Conservation (phyloP, 1,284 basidiomycete genomes). For the Cryptococcus jaspeensis region DNA sequence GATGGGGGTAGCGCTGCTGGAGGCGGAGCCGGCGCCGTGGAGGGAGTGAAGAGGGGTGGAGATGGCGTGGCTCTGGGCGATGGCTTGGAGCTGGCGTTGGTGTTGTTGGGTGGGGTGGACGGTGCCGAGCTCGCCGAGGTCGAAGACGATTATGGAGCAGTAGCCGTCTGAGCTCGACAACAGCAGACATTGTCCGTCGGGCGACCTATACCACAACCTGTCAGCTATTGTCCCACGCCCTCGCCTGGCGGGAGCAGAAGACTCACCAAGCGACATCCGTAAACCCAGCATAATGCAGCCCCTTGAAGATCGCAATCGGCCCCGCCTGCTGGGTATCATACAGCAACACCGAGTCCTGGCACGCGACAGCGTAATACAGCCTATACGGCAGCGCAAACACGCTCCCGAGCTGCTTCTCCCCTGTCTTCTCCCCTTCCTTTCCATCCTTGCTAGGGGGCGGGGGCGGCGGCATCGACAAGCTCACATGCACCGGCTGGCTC, state of each 20-base stretch:
- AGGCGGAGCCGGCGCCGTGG: constrained; percentile 4
- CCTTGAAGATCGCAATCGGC: constrained; percentile 88
- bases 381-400: constrained; percentile 89
- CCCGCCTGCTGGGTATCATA: constrained; percentile 97
- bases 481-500: constrained; percentile 42
- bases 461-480: constrained; percentile 49
- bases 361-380: constrained; percentile 93
- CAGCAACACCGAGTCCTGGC: constrained; percentile 91
- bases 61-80: constrained; percentile 71
- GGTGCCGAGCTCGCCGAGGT: constrained; percentile 81
- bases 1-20: constrained; percentile 40
- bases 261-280: constrained; percentile 93
- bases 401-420: constrained; percentile 31
- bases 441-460: constrained; percentile 49
- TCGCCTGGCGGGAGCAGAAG: not conserved
- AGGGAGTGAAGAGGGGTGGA: constrained; percentile 37
- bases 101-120: constrained; percentile 84
- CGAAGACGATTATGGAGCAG: constrained; percentile 81
- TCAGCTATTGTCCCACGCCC: not conserved
- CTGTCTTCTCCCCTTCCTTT: constrained; percentile 20
- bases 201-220: constrained; percentile 65
- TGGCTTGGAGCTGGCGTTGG: constrained; percentile 77
- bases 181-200: constrained; percentile 90
- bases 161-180: constrained; percentile 94
- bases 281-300: constrained; percentile 95